A percentile compares a stretch with the other conserved stretches of the same genome.
Conservation (phyloP, 1,284 basidiomycete genomes). For the Sporisorium iseilematis-ciliati region DNA sequence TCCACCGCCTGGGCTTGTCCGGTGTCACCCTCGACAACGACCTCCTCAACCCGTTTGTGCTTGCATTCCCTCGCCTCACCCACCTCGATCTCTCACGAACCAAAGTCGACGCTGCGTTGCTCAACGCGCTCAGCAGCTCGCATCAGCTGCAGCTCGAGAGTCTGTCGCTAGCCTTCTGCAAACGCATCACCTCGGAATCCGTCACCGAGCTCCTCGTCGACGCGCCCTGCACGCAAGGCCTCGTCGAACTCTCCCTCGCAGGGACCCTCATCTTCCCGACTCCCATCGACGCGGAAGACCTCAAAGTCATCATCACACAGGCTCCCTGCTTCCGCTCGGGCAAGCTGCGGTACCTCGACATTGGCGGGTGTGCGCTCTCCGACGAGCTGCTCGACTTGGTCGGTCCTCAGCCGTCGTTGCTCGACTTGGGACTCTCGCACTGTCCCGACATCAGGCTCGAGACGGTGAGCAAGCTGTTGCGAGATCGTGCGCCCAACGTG, state of each 20-base stretch:
- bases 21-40: slow-evolving; percentile 83
- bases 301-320: slow-evolving; percentile 77
- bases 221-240: slow-evolving; percentile 75
- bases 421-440: slow-evolving; percentile 78
- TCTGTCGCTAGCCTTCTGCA: slow-evolving; percentile 89
- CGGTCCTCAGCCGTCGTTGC: slow-evolving; percentile 79
- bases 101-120: slow-evolving; percentile 81
- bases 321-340: slow-evolving; percentile 87
- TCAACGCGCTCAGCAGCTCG: slow-evolving; percentile 78
- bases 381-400: slow-evolving; percentile 72
- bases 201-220: slow-evolving; percentile 82
- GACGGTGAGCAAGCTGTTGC: slow-evolving; percentile 79
- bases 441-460: slow-evolving; percentile 80
- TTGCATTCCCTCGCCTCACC: slow-evolving; percentile 86
- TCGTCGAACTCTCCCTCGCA: slow-evolving; percentile 87
- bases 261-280: slow-evolving; percentile 88
- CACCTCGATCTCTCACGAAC: slow-evolving; percentile 78
- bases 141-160: slow-evolving; percentile 79
- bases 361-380: slow-evolving; percentile 85
- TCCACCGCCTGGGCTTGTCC: slow-evolving; percentile 85
- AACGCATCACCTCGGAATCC: slow-evolving; percentile 82
- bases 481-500: slow-evolving; percentile 79
- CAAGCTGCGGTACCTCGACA: slow-evolving; percentile 84
- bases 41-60: slow-evolving; percentile 82
- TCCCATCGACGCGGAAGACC: slow-evolving; percentile 79